phyloP scores from a whole-genome alignment of 495 filamentous ascomycete genomes.

The Penicillium alfredii region DNA sequence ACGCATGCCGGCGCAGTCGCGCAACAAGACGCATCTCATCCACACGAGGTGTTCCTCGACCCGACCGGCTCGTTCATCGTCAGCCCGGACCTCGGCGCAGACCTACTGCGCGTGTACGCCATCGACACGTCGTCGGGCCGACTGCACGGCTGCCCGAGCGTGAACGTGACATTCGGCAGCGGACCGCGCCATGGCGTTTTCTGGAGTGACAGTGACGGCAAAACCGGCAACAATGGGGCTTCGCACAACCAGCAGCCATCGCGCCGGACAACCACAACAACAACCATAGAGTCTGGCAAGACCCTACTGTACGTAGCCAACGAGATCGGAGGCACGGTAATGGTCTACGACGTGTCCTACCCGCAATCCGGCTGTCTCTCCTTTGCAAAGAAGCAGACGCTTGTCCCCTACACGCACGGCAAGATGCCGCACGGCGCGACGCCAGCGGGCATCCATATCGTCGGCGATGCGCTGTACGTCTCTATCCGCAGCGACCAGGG shows the following conservation, averaged over 20 bases:
- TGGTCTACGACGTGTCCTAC: slow-evolving; percentile 55
- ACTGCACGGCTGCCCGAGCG: slow-evolving; percentile 19
- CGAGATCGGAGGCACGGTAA: slow-evolving; percentile 56
- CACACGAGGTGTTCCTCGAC: slow-evolving; percentile 65
- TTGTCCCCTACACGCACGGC: slow-evolving; percentile 25
- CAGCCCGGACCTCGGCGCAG: slow-evolving; percentile 66
- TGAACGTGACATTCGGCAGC: slow-evolving; percentile 40
- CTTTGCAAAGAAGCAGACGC: slow-evolving; percentile 34
- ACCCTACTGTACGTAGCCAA: slow-evolving; percentile 55
- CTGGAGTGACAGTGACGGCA: slow-evolving; percentile 23
- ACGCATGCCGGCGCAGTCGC: slow-evolving; percentile 42
- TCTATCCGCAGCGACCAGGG: slow-evolving; percentile 40
- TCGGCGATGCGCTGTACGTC: slow-evolving; percentile 28
- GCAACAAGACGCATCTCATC: slow-evolving; percentile 62
- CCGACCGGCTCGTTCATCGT: slow-evolving; percentile 60
- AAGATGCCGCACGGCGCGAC: slow-evolving; percentile 29
- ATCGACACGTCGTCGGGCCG: slow-evolving; percentile 40
- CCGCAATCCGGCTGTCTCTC: slow-evolving; percentile 29
- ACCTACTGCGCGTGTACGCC: slow-evolving; percentile 59
- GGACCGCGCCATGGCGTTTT: slow-evolving; percentile 69
- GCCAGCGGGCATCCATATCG: slow-evolving; percentile 32
- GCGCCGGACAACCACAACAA: no score
- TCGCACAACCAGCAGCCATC: no score
- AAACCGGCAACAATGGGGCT: no score
- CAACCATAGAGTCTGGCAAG: no score